phyloP scores from a whole-genome alignment of 2,329 filamentous ascomycete species.

The Colletotrichum noveboracense region DNA sequence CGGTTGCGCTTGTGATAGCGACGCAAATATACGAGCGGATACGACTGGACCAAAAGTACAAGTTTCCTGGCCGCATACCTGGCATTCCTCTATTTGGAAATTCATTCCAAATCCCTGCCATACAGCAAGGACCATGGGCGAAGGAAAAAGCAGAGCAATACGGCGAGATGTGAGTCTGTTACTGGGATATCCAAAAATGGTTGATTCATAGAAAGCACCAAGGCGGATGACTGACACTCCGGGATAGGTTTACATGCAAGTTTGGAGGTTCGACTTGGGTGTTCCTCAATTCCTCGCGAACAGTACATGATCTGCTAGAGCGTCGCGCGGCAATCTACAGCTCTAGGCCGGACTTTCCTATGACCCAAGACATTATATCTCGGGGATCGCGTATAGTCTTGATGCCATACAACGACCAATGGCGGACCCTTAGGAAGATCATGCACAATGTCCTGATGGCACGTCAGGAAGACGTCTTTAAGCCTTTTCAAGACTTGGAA shows the following conservation, averaged over 20 bases:
- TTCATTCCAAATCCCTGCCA: not conserved
- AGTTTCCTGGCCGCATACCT: not conserved
- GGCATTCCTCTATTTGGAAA: not conserved
- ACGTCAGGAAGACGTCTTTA: not conserved
- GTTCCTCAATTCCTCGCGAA: not conserved
- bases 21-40: not conserved
- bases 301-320: not conserved
- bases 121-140: not conserved
- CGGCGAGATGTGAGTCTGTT: not conserved
- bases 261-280: not conserved
- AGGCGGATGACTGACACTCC: not conserved
- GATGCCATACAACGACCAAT: not conserved
- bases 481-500: not conserved
- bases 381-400: not conserved
- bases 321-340: not conserved
- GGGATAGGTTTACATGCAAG: not conserved
- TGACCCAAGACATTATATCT: not conserved
- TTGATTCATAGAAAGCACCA: rapidly evolving
- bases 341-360: not conserved
- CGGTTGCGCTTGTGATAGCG: not conserved
- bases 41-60: not conserved
- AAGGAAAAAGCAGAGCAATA: not conserved
- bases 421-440: not conserved
- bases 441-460: not conserved
- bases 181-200: not conserved